A percentile compares a stretch with the other conserved stretches of the same genome.
Evolutionary conservation across 2,329 filamentous ascomycete genomes (phyloP).

Genomic region (Alternaria ethzedia): DNA sequence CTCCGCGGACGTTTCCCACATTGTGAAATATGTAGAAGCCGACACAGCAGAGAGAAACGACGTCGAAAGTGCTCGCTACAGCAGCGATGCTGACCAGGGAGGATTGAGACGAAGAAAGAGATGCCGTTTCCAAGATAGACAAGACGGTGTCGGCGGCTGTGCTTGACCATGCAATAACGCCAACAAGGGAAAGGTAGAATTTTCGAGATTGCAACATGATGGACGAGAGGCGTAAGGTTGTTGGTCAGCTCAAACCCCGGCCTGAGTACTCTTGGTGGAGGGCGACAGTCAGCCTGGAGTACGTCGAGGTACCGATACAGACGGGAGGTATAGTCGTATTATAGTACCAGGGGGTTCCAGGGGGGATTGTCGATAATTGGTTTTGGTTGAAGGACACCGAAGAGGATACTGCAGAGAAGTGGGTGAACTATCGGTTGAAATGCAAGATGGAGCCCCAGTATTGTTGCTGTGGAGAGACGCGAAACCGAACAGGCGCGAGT

Average conservation of each 20-base stretch:
- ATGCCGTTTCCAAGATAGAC: constrained; percentile 44
- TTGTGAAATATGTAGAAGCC: constrained; percentile 38
- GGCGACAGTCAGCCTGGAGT: constrained; percentile 1
- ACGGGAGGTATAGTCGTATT: constrained; percentile 1
- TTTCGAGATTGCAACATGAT: constrained; percentile 37
- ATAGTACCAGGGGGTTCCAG: constrained; percentile 7
- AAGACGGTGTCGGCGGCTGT: constrained; percentile 46
- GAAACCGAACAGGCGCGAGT: constrained; percentile 29
- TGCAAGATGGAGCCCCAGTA: constrained; percentile 27
- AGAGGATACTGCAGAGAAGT: constrained; percentile 7
- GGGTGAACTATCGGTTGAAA: constrained; percentile 26
- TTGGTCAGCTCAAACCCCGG: constrained; percentile 7
- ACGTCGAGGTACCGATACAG: constrained; percentile 4
- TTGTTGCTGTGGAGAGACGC: constrained; percentile 39
- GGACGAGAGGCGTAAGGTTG: constrained; percentile 3
- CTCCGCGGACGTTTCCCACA: constrained; percentile 35
- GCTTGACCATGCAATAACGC: constrained; percentile 42
- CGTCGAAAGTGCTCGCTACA: constrained; percentile 41
- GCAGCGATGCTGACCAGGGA: constrained; percentile 37
- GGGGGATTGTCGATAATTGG: constrained; percentile 9
- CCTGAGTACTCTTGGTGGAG: neutral
- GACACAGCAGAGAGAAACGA: constrained; percentile 37
- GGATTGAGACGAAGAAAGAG: constrained; percentile 33
- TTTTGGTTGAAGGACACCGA: constrained; percentile 7
- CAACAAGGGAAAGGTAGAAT: constrained; percentile 41